Base-by-base conservation (phyloP, 108 stramenopile genomes). In the Cyclostephanos invisitatus region DNA sequence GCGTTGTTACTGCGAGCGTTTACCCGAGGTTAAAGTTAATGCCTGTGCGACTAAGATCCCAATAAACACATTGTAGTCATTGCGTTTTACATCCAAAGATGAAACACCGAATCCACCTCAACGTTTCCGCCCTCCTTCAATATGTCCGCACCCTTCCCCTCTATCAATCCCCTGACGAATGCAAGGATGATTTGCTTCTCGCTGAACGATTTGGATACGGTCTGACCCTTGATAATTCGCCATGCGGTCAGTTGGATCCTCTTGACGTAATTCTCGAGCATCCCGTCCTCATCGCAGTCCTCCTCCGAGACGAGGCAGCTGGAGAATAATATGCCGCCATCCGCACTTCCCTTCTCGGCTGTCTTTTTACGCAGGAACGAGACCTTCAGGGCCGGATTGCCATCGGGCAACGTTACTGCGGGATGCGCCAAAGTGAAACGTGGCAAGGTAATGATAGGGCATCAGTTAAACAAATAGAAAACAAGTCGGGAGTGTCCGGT, bases 321-420 rank as follows among this genome's bases (percentile, higher is more conserved):
- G 24, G 83, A 84, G 48, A 91, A 88, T 21, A 85, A 62, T 2
- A 93, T 84, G 0, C 92, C 92, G 27, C 92, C 92, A 69, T 93
- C 92, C n/a, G 79, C 56, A 20, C 68, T 62, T 37, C 85, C 81
- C 46, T 91, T 91, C 55, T 84, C 87, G 8, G 76, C 61, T 2
- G 88, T 93, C 73, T 86, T 86, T 64, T 91, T 93, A 35, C 92
- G 73, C 64, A 93, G 65, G 68, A 93, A 93, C 40, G 62, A 66
- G 21, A 93, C 81, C 42, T 88, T 66, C 8, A 77, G 77, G 6
- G 89, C 89, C 22, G 80, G 88, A 51, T 68, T 68, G n/a, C 80
- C 75, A 72, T 72, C 80, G 20, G 77, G 69, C 50, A 87, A 82
- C 40, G 63, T 40, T 32, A 84, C 83, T n/a, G 90, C 87, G 12